These are phyloP conservation scores for Metschnikowia matae DNA, from an alignment of 805 yeast species.

Conservation along the genomic window DNA sequence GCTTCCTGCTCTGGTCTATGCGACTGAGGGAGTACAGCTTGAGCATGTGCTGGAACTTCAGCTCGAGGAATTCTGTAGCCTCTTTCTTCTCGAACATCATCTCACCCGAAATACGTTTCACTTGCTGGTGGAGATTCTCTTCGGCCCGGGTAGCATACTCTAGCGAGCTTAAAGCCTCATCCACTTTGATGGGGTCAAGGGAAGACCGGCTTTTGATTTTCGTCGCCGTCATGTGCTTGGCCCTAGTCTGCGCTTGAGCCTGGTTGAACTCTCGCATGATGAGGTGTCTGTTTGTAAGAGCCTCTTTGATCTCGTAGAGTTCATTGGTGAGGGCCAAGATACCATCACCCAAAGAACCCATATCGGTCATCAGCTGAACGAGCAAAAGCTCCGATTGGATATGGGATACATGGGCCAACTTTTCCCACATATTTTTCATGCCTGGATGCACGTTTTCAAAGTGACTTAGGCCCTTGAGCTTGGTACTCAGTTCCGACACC, in stretches of 20 bases:
- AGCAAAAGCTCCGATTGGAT: conserved; percentile 74
- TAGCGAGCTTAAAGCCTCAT: conserved; percentile 77
- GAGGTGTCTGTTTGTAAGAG: conserved; percentile 86
- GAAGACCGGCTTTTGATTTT: conserved; percentile 68
- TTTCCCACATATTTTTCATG: conserved; percentile 75
- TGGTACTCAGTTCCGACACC: conserved; percentile 45
- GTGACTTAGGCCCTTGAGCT: conserved; percentile 36
- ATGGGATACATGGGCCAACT: conserved; percentile 63
- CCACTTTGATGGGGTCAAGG: conserved; percentile 83
- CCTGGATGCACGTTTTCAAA: conserved; percentile 55
- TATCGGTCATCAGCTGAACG: conserved; percentile 63
- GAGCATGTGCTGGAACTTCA: conserved; percentile 49
- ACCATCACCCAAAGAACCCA: conserved; percentile 76
- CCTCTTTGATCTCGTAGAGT: conserved; percentile 84
- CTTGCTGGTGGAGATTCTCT: conserved; percentile 69
- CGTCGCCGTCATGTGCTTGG: conserved; percentile 67
- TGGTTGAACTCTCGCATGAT: conserved; percentile 82
- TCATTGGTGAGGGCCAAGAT: conserved; percentile 62
- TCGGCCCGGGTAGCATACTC: conserved; percentile 77
- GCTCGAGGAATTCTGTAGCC: conserved; percentile 56
- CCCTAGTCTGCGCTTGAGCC: conserved; percentile 71
- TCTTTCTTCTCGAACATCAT: conserved; percentile 71
- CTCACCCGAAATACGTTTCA: conserved; percentile 79
- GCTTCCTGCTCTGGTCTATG: conserved; percentile 83
- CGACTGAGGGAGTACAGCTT: conserved; percentile 60